Evolutionary conservation across 257 asterid species (phyloP), one percentile per base, ranked within the genome.

Genomic region (Gardenia jasminoides): DNA sequence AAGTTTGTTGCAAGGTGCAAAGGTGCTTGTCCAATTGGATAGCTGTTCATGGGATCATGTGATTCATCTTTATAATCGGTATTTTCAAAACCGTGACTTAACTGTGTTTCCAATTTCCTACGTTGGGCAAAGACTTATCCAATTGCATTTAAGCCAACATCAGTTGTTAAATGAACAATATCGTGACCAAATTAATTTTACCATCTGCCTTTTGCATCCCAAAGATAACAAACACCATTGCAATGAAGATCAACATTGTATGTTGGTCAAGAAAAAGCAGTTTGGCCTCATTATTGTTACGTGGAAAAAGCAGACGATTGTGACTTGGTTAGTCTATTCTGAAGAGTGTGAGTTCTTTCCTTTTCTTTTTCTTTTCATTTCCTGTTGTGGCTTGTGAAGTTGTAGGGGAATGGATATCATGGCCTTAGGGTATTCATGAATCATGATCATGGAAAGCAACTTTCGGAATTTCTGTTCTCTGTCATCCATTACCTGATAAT

Each of bases 81-180:
- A 78, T 70, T 80, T 69, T 59, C 69, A 72, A 78, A 81, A 52
- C 88, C 92, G 94, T 90, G 94, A 88, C 81, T 80, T 13, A 83
- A 87, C 76, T 80, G 62, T 71, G 58, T 61, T 26, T 69, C 71
- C 61, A 56, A 70, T 59, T 73, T 82, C 74, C 83, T 47, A 69
- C 39, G 1, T 74, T 56, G 22, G 59, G 26, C 62, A 52, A 58
- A 65, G 56, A 52, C 30, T 81, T 83, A 83, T 71, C 79, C 80
- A 67, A 58, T 46, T 58, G 77, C 80, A 74, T 74, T 66, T 9
- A 70, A 72, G 43, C 39, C 39, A 46, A 8, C 58, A 41, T 17
- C 1, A 19, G 30, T 3, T n/a, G 43, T 78, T 78, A 65, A 76
- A 72, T 44, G 69, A 48, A 71, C 64, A 79, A 82, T 80, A 80